phyloP scores from a whole-genome alignment of 2,329 filamentous ascomycete genomes.

The Trichoderma breve region DNA sequence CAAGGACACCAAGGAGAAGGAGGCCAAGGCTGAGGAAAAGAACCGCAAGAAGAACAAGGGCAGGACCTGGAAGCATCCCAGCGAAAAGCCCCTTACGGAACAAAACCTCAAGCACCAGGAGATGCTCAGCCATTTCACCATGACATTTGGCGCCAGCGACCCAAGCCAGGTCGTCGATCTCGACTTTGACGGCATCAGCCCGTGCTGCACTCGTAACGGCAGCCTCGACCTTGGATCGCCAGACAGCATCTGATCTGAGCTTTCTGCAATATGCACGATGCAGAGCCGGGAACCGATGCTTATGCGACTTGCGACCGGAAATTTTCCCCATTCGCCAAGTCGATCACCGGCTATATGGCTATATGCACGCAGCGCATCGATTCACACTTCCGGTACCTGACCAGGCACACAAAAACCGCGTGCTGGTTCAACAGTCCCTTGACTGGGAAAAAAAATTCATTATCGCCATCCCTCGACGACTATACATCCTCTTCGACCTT shows the following conservation, averaged over 20 bases:
- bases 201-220: constrained; percentile 42
- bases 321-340: constrained; percentile 18
- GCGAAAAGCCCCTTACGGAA: constrained; percentile 45
- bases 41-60: constrained; percentile 29
- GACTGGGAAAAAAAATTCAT: background rate
- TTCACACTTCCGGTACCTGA: background rate
- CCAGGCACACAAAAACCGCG: background rate
- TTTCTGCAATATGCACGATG: background rate
- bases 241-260: background rate
- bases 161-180: constrained; percentile 34
- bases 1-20: constrained; percentile 26
- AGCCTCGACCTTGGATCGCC: constrained; percentile 35
- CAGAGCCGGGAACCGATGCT: constrained; percentile 5
- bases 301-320: constrained; percentile 14
- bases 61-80: constrained; percentile 37
- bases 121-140: constrained; percentile 45
- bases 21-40: constrained; percentile 30
- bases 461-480: background rate
- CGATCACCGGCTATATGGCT: constrained; percentile 3
- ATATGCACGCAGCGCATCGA: constrained; percentile 1
- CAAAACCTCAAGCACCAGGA: constrained; percentile 48
- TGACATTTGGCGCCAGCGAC: constrained; percentile 44
- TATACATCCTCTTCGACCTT: background rate
- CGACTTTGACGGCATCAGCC: constrained; percentile 42
- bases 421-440: background rate